phyloP scores from a whole-genome alignment of 371 early-diverging fungal species.

The Actinomortierella wolfii region DNA sequence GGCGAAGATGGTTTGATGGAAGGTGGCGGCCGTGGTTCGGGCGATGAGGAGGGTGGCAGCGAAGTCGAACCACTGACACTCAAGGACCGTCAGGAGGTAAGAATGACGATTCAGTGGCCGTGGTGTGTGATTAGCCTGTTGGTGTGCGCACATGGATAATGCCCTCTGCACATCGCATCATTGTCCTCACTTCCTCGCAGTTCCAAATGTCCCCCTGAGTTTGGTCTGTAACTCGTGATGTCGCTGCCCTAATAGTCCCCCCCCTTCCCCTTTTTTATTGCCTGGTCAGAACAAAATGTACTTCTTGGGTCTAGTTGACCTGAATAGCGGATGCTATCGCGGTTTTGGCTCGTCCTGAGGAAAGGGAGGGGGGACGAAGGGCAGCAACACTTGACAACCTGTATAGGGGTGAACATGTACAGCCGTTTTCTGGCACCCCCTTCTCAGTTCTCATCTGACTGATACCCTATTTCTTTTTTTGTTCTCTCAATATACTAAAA shows the following conservation, averaged over 20 bases:
- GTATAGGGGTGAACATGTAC: too few species aligned
- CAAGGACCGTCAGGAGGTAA: conserved; percentile 71
- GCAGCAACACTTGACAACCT: too few species aligned
- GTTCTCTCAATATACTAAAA: background rate
- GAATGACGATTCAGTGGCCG: background rate
- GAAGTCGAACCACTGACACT: conserved; percentile 63
- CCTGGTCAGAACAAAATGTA: too few species aligned
- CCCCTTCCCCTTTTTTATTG: too few species aligned
- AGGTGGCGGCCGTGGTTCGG: conserved; percentile 22
- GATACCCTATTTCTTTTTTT: background rate
- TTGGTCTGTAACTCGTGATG: too few species aligned
- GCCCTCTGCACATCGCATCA: background rate
- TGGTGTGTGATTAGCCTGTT: background rate
- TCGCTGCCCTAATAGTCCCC: background rate
- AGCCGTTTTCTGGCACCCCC: too few species aligned
- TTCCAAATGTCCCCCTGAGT: background rate
- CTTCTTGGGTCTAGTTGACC: too few species aligned
- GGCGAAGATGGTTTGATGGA: conserved; percentile 28
- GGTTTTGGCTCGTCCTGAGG: too few species aligned
- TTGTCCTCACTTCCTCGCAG: background rate
- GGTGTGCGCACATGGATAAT: background rate
- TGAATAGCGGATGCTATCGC: too few species aligned
- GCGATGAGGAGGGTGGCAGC: conserved; percentile 47
- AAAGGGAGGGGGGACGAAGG: too few species aligned
- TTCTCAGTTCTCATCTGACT: too few species aligned